Percentiles rank a stretch among this genome's conserved stretches.
Conservation (phyloP, 768 basidiomycete genomes). For the Strobilomyces echinocephalus region DNA sequence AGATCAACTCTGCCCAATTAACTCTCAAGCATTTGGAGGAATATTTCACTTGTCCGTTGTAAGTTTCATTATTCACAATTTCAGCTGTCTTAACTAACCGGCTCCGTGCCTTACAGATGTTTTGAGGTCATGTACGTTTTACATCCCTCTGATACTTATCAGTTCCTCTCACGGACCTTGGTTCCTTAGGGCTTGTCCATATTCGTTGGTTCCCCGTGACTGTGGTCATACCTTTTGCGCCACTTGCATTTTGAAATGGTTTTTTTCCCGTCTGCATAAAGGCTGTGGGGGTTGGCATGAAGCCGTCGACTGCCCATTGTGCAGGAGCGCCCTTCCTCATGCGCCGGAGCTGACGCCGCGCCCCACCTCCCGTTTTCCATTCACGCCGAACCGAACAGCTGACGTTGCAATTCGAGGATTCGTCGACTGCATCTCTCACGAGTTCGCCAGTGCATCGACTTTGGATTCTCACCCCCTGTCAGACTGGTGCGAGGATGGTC, state of each 20-base stretch:
- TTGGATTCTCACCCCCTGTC: conserved; percentile 34
- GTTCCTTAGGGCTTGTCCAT: conserved; percentile 46
- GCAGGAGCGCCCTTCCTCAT: conserved; percentile 49
- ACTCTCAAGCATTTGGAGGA: conserved; percentile 54
- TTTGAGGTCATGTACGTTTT: conserved; percentile 50
- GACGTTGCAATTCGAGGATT: conserved; percentile 49
- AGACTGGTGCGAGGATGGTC: conserved; percentile 52
- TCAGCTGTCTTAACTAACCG: conserved; percentile 9
- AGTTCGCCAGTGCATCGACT: conserved; percentile 30
- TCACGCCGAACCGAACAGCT: conserved; percentile 57
- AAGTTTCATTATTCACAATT: conserved; percentile 24
- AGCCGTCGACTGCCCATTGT: conserved; percentile 62
- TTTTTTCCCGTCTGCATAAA: conserved; percentile 61
- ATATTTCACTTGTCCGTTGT: conserved; percentile 63
- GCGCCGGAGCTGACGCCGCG: conserved; percentile 53
- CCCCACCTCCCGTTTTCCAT: conserved; percentile 49
- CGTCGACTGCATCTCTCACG: conserved; percentile 46
- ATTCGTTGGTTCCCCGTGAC: conserved; percentile 45
- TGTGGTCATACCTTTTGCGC: conserved; percentile 72
- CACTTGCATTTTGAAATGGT: conserved; percentile 62
- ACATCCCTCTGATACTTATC: background rate
- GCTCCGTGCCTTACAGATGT: conserved; percentile 40
- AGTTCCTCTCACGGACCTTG: conserved; percentile 2
- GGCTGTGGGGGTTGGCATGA: conserved; percentile 67
- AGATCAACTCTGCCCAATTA: conserved; percentile 28